Evolutionary conservation across 2,329 filamentous ascomycete species (phyloP).

Genomic region (Pseudogymnoascus sp.): DNA sequence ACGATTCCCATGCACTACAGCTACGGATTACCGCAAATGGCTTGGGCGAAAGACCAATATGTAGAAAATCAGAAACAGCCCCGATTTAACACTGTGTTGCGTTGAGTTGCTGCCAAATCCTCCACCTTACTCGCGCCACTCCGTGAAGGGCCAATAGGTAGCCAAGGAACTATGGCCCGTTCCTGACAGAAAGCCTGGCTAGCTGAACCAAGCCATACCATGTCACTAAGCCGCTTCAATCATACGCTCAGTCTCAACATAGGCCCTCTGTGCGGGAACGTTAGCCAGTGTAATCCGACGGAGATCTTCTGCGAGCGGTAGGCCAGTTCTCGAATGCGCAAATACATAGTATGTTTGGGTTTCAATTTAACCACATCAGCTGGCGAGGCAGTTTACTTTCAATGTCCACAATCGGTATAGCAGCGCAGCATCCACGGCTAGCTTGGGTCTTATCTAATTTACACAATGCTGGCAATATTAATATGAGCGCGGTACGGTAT

Average conservation of each 20-base stretch:
- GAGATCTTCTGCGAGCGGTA: not conserved
- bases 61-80: not conserved
- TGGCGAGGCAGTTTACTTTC: not conserved
- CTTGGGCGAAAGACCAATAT: not conserved
- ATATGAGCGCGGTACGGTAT: conserved; percentile 3
- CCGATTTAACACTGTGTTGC: not conserved
- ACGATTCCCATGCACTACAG: not conserved
- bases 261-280: not conserved
- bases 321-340: not conserved
- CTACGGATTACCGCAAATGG: not conserved
- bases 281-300: not conserved
- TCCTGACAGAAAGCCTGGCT: not conserved
- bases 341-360: not conserved
- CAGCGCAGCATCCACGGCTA: not conserved
- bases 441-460: conserved; percentile 6
- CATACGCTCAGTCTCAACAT: not conserved
- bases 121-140: not conserved
- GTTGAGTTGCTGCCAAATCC: conserved; percentile 1
- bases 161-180: conserved; percentile 4
- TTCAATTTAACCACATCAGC: conserved; percentile 4
- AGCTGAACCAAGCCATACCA: conserved; percentile 1
- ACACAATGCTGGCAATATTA: not conserved
- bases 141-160: not conserved
- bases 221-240: conserved; percentile 2
- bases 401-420: not conserved